phyloP scores from a whole-genome alignment of 331 rosid genomes.

The Arachis monticola region DNA sequence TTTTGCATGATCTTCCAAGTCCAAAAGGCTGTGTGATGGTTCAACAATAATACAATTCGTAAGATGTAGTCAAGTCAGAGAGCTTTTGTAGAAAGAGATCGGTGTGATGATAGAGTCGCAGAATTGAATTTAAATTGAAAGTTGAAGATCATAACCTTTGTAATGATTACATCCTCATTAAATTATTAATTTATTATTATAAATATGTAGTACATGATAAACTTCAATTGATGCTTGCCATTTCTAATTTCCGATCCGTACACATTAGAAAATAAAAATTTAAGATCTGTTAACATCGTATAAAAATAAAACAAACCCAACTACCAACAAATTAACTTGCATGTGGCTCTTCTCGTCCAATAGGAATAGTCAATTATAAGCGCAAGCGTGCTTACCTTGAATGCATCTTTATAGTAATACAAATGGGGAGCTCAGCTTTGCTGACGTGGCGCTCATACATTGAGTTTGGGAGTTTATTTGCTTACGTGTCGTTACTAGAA shows the following conservation, averaged over 20 bases:
- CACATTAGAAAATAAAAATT: background rate
- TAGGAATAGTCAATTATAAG: background rate
- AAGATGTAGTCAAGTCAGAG: conserved; percentile 36
- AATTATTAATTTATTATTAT: too few species aligned
- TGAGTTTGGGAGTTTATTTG: too few species aligned
- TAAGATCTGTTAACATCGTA: too few species aligned
- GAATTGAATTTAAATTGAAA: background rate
- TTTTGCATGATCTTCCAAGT: conserved; percentile 3
- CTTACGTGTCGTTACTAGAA: too few species aligned
- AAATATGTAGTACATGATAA: background rate
- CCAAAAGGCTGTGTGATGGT: conserved; percentile 17
- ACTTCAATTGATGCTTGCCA: background rate
- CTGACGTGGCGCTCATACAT: too few species aligned
- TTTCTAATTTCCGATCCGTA: background rate
- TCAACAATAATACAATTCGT: conserved; percentile 17
- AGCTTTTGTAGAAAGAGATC: background rate
- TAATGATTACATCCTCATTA: conserved; percentile 26
- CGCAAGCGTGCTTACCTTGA: background rate
- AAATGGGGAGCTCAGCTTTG: too few species aligned
- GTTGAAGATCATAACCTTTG: conserved; percentile 11
- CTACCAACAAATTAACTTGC: background rate
- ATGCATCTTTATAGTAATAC: too few species aligned
- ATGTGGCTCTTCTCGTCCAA: background rate
- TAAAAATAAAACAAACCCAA: too few species aligned
- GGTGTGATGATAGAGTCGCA: background rate